Conservation (phyloP, 1,284 basidiomycete genomes). For the Hemileia vastatrix region DNA sequence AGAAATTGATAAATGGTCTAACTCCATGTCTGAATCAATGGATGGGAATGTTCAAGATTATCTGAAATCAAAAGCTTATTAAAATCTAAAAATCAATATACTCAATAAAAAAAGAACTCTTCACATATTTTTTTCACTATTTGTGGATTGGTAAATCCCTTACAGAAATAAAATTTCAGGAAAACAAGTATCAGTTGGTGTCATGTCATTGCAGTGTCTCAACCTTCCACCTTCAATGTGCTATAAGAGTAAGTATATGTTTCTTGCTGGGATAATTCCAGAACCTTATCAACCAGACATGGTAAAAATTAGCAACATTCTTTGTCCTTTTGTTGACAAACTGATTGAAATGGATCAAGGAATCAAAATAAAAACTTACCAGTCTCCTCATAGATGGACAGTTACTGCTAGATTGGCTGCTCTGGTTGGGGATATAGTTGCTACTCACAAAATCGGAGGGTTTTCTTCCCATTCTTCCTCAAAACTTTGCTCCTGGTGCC, state of each 20-base stretch:
- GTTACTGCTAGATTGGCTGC: background rate
- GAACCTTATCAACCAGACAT: slow-evolving; percentile 4
- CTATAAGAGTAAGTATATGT: slow-evolving; percentile 1
- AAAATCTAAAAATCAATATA: too few relatives aligned
- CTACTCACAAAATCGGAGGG: slow-evolving; percentile 1
- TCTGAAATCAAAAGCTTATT: too few relatives aligned
- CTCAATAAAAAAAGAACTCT: too few relatives aligned
- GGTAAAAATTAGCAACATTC: background rate
- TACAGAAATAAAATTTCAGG: background rate
- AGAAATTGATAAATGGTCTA: too few relatives aligned
- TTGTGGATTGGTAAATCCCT: slow-evolving; percentile 1
- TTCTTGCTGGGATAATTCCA: slow-evolving; percentile 1
- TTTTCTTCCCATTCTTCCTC: background rate
- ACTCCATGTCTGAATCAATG: too few relatives aligned
- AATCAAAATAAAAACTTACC: background rate
- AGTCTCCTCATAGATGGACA: background rate
- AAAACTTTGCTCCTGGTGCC: background rate
- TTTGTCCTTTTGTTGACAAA: background rate
- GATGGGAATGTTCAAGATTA: too few relatives aligned
- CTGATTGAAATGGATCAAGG: background rate
- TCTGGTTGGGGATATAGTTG: background rate
- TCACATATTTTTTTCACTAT: background rate
- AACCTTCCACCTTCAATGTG: slow-evolving; percentile 4
- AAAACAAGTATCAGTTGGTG: background rate
- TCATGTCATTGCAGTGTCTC: background rate